Evolutionary conservation across 2,329 filamentous ascomycete genomes (phyloP), one percentile per base, ranked within the genome.

Genomic region (Fusarium phyllophilum): DNA sequence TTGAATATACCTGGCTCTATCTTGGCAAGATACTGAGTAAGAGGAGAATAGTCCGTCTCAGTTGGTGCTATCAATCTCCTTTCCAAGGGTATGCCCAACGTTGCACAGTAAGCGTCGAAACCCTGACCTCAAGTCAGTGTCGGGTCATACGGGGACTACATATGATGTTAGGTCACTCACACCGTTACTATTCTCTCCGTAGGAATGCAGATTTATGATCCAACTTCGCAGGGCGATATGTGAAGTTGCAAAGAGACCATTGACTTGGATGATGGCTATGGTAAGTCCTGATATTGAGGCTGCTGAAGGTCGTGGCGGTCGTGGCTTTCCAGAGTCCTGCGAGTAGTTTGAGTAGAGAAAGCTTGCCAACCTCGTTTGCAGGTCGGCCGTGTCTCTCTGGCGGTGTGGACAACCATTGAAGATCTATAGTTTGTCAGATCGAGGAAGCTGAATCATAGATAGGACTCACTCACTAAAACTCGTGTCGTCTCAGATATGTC

Each of bases 401-500:
- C 34, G 51, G 5, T 54, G 51, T 6, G 34, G 51, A 18, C 33
- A 38, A 3, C 38, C 39, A 3, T 38, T 45, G 13, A 68, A 68
- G 17, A 68, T 2, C 60, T 67, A 0, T 4, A 3, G 10, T 8
- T 0, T n/a, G 29, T 63, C n/a, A 64, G 49, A 2, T 0, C 12
- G 6, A 9, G 1, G 15, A 12, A 11, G 4, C 1, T 11, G 3
- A 8, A 6, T 5, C 20, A 17, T 7, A 2, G 18, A 12, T 29
- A 7, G 12, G 8, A 1, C 3, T 6, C 5, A 14, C 60, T 34
- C 41, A 34, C 65, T 10, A 59, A 9, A 0, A 68, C 41, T 42
- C 52, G 17, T 5, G 61, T 22, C 65, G 54, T 68, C n/a, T 66
- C 61, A 2, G 46, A 42, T 24, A 66, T 59, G 2, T 60, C 61